Evolutionary conservation across 352 stramenopile species (phyloP).

Genomic region (Halophytophthora batemanensis): DNA sequence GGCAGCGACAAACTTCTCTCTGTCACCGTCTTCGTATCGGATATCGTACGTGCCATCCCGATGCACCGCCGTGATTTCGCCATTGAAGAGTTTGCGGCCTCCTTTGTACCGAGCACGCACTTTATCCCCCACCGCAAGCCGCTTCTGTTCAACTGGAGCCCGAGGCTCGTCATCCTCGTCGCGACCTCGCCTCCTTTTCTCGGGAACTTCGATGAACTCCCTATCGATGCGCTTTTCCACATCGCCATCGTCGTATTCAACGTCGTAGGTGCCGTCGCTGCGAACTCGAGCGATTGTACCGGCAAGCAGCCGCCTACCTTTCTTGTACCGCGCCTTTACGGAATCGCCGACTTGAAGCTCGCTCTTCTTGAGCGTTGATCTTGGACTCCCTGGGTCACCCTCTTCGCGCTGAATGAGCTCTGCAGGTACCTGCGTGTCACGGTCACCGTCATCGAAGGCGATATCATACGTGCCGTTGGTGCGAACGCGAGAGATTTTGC

Average conservation of each 20-base stretch:
- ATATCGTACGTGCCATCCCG: slow-evolving; percentile 58
- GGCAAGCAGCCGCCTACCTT: slow-evolving; percentile 30
- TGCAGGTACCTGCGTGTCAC: slow-evolving; percentile 27
- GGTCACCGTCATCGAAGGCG: slow-evolving; percentile 37
- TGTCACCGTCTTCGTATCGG: slow-evolving; percentile 57
- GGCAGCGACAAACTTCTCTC: slow-evolving; percentile 26
- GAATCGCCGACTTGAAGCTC: slow-evolving; percentile 28
- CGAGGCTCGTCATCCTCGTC: neutral
- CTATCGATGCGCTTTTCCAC: slow-evolving; percentile 28
- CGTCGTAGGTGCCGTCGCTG: slow-evolving; percentile 59
- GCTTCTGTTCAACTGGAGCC: slow-evolving; percentile 3
- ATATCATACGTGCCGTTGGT: slow-evolving; percentile 49
- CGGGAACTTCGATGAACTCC: slow-evolving; percentile 21
- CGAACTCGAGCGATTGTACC: slow-evolving; percentile 39
- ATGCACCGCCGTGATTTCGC: slow-evolving; percentile 31
- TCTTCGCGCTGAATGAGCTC: slow-evolving; percentile 23
- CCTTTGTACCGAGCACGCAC: slow-evolving; percentile 46
- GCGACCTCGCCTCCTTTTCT: slow-evolving; percentile 1
- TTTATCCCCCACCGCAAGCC: slow-evolving; percentile 28
- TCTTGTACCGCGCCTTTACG: slow-evolving; percentile 44
- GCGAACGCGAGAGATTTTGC: slow-evolving; percentile 34
- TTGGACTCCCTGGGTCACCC: slow-evolving; percentile 29
- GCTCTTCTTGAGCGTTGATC: slow-evolving; percentile 8
- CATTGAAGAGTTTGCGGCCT: slow-evolving; percentile 33
- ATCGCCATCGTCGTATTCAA: slow-evolving; percentile 69